Base-by-base conservation (phyloP, 2,329 filamentous ascomycete species). In the Thelonectria blattea region DNA sequence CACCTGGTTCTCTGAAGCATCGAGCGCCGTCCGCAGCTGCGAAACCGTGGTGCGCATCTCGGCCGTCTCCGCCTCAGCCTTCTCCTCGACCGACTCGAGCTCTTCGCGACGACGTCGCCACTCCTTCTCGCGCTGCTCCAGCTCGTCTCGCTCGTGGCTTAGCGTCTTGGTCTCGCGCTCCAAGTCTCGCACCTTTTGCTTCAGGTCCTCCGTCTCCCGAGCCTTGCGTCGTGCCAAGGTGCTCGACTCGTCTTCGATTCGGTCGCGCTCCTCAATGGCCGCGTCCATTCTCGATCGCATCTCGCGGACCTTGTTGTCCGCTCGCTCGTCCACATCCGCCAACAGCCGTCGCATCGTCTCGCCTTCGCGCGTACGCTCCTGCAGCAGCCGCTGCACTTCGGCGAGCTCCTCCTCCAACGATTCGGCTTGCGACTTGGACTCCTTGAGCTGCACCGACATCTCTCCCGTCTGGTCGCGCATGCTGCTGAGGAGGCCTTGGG, bases 391-490 rank as follows among this genome's bases (percentile, higher is more conserved):
- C 73, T 96, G 93, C 3, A 93, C 90, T 75, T 99, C 95, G 1
- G 88, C 87, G 1, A 98, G 83, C 75, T 99, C 95, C 76, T 99
- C 95, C 71, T 97, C 94, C 0, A 98, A 80, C 59, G 89, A 91
- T 71, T 97, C 93, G 41, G 89, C 90, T 66, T 92, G 89, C 51
- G 89, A 87, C 62, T 91, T 88, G 1, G 91, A 87, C 76, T 99
- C 95, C 75, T 95, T 96, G 76, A 97, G 90, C 78, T 97, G 95
- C 66, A 92, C 90, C 5, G 89, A 88, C 71, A 98, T 85, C 78
- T 99, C 95, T 1, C 91, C 86, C 0, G 90, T 90, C 78, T 98
- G 93, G 69, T 97, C 93, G 62, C 93, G 91, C 92, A 98, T 95
- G 73, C 91, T 96, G 69, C 89, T 89, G 74, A 98, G 88, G 14